A percentile compares a stretch with the other conserved stretches of the same genome.
These are phyloP conservation scores for Fusarium sp. DNA, from an alignment of 2,329 filamentous ascomycete species.

Conservation along the genomic window DNA sequence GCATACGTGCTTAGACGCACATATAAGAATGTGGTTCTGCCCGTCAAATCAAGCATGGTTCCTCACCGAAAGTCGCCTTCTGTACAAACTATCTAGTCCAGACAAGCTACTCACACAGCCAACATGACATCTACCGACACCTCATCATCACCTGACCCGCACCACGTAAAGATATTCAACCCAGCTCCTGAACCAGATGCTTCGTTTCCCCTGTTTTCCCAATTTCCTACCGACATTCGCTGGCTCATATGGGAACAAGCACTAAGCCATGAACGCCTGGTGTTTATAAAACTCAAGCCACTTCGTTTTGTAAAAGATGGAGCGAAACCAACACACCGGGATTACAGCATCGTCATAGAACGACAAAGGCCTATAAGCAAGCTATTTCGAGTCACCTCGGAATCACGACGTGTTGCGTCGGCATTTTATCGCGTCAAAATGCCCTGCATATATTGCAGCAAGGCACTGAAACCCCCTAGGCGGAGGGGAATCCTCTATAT, in stretches of 20 bases:
- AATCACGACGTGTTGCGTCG: neutral
- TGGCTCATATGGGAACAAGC: conserved; percentile 10
- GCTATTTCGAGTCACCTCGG: neutral
- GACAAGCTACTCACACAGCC: neutral
- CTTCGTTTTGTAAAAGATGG: too few species aligned
- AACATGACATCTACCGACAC: neutral
- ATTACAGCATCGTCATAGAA: neutral
- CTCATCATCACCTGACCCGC: neutral
- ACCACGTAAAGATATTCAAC: neutral
- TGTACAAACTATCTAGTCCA: too few species aligned
- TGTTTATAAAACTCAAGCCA: neutral
- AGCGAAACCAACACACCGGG: fast-evolving
- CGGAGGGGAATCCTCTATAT: neutral
- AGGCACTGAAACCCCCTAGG: too few species aligned
- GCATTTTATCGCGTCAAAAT: neutral
- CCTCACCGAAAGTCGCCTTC: neutral
- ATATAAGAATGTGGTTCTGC: neutral
- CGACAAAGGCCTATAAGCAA: neutral
- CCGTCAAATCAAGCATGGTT: neutral
- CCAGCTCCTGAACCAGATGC: neutral
- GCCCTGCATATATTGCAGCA: neutral
- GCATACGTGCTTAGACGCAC: neutral
- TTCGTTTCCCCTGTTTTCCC: neutral
- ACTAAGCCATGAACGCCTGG: neutral
- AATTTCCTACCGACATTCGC: neutral